Evolutionary conservation across 2,329 filamentous ascomycete genomes (phyloP), one percentile per base, ranked within the genome.

Genomic region (Metarhizium brunneum): DNA sequence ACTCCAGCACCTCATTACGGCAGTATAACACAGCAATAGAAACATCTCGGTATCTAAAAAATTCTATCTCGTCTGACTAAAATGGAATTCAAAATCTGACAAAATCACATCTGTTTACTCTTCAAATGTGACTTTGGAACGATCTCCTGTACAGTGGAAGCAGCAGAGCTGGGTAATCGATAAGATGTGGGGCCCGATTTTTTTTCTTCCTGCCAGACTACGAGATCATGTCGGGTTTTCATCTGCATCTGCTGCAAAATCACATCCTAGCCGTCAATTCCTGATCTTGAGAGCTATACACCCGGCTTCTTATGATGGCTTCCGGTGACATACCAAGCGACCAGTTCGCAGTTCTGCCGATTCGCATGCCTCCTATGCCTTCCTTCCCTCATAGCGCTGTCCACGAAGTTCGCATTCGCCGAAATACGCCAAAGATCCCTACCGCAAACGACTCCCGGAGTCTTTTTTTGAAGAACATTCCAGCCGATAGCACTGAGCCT

Each of bases 391-490:
- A 77, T 47, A 71, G 79, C 47, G 79, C 84, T 56, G 83, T 82
- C 52, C 94, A 97, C 73, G 90, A 92, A 71, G 76, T 97, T 64
- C 96, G 96, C 73, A 73, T 97, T 55, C 89, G 90, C 61, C 84
- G 84, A 55, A 92, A 97, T 71, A 80, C 85, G 49, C 91, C 92
- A 58, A 90, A 87, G 72, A 80, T 88, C 45, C 84, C 88, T 14
- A 87, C 87, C 7, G 77, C 81, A 54, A 81, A 88, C 69, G 87
- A 92, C 63, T 75, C 83, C 16, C 85, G 92, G 63, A 91, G 88
- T 58, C 79, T 99, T 18, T 99, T 96, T 71, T 68, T 95, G n/a
- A 88, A 92, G 60, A 97, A 99, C 65, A 74, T 95, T 1, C 94
- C 94, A 6, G 78, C 87, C 59, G 92, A 96, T 67, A 86, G 90